Evolutionary conservation across 2,329 filamentous ascomycete species (phyloP), one percentile per base, ranked within the genome.

Genomic region (Penicillium corylophilum): DNA sequence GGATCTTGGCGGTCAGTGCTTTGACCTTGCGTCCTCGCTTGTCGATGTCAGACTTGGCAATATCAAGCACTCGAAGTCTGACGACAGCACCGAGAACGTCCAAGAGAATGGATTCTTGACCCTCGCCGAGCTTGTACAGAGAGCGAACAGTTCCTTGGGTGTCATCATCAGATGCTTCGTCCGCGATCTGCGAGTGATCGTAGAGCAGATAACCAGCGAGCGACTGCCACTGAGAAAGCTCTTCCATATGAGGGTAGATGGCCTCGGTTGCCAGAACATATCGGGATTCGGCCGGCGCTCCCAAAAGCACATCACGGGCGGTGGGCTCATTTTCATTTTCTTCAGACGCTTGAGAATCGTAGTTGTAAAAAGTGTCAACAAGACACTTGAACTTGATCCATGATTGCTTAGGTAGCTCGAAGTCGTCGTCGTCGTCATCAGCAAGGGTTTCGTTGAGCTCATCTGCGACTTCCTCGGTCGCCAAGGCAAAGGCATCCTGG

Each of bases 301-400:
- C 81, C 54, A 88, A 83, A 23, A 90, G 63, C 13, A 64, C 58
- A 22, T 66, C 65, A 26, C 70, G 61, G 23, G 66, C 56, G 6
- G 64, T 59, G 18, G 58, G 52, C 40, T 62, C 55, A 39, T 69
- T 64, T 24, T 65, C 56, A 20, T 64, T 44, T 22, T 61, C 51
- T 45, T 73, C 67, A 28, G 64, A 60, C 55, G 79, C 76, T 60
- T 89, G 85, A 5, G 81, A 78, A 66, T 96, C 90, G 64, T 96
- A 97, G 9, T 84, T 82, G 28, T 88, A 82, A 23, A 99, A 79
- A 10, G 89, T 87, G 70, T 96, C 90, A 2, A 88, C 89, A 13
- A 99, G 79, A 59, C 88, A 93, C 73, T 97, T 99, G 67, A 95
- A 84, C 66, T 89, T 90, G 63, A 97, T 83, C 94, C 94, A 99